Evolutionary conservation across 169 alveolate genomes (phyloP).

Genomic region (Plasmodium reichenowi): DNA sequence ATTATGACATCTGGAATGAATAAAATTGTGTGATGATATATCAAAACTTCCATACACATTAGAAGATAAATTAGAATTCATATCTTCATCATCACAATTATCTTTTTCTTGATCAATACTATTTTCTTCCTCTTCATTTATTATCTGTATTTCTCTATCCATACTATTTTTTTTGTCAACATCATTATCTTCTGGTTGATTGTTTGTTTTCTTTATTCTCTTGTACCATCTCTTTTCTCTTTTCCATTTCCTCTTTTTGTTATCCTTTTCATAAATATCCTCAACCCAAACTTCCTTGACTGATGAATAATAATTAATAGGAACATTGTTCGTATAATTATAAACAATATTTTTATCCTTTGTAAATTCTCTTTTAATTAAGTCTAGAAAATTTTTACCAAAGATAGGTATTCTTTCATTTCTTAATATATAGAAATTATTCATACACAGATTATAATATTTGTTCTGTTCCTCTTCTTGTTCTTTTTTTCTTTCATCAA

Average conservation of each 20-base stretch:
- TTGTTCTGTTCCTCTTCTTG: background rate
- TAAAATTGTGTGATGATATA: background rate
- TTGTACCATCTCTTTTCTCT: background rate
- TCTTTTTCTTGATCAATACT: background rate
- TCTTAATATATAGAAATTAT: slow-evolving; percentile 3
- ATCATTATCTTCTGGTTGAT: background rate
- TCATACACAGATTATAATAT: background rate
- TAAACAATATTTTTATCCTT: slow-evolving; percentile 30
- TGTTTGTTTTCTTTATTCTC: background rate
- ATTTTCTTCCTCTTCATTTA: background rate
- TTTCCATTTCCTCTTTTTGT: background rate
- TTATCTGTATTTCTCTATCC: background rate
- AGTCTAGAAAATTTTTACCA: slow-evolving; percentile 21
- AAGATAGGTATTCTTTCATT: slow-evolving; percentile 24
- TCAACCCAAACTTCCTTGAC: background rate
- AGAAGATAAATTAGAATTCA: too few species aligned
- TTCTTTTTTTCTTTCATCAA: slow-evolving; percentile 2
- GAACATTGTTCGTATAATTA: slow-evolving; percentile 8
- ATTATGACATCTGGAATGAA: background rate
- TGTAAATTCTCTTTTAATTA: slow-evolving; percentile 23
- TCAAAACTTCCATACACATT: too few species aligned
- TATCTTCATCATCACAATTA: too few species aligned
- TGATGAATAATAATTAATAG: background rate
- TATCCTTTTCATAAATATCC: background rate
- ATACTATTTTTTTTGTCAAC: too few species aligned